phyloP scores from a whole-genome alignment of 768 basidiomycete genomes.

The Gymnopilus junonius region DNA sequence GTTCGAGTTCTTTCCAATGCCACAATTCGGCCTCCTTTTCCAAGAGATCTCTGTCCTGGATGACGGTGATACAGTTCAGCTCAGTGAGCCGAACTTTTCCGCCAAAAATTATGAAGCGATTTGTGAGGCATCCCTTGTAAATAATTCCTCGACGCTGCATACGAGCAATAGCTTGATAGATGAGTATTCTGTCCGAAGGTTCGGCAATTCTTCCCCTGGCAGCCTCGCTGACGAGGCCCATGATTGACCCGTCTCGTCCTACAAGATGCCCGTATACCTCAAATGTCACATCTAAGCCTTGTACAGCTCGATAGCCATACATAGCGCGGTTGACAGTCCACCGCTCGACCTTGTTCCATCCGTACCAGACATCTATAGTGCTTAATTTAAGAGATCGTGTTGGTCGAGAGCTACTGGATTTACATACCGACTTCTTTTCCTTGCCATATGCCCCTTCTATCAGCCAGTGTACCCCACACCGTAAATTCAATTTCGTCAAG shows the following conservation, averaged over 20 bases:
- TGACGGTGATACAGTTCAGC: slow-evolving; percentile 24
- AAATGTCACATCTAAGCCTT: slow-evolving; percentile 39
- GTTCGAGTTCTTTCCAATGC: slow-evolving; percentile 32
- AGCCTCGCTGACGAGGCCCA: slow-evolving; percentile 42
- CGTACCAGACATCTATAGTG: slow-evolving; percentile 36
- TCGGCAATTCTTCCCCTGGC: slow-evolving; percentile 34
- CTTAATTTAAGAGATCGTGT: background rate
- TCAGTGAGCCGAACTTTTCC: slow-evolving; percentile 40
- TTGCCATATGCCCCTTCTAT: slow-evolving; percentile 41
- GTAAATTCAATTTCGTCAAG: slow-evolving; percentile 41
- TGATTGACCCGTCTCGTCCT: slow-evolving; percentile 32
- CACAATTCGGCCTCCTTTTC: slow-evolving; percentile 22
- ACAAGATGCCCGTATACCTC: slow-evolving; percentile 39
- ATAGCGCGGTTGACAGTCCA: slow-evolving; percentile 33
- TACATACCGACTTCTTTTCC: slow-evolving; percentile 40
- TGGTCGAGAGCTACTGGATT: too few relatives aligned
- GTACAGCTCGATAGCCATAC: slow-evolving; percentile 30
- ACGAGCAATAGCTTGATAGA: slow-evolving; percentile 35
- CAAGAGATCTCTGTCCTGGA: slow-evolving; percentile 22
- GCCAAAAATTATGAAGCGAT: slow-evolving; percentile 35
- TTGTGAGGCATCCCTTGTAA: slow-evolving; percentile 22
- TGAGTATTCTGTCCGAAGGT: slow-evolving; percentile 30
- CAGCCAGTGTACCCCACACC: slow-evolving; percentile 30
- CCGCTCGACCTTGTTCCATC: slow-evolving; percentile 31
- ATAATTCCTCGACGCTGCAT: slow-evolving; percentile 32